Evolutionary conservation across 371 early-diverging fungal genomes (phyloP), one percentile per base, ranked within the genome.

Genomic region (Thermomucor indicae-seudaticae): DNA sequence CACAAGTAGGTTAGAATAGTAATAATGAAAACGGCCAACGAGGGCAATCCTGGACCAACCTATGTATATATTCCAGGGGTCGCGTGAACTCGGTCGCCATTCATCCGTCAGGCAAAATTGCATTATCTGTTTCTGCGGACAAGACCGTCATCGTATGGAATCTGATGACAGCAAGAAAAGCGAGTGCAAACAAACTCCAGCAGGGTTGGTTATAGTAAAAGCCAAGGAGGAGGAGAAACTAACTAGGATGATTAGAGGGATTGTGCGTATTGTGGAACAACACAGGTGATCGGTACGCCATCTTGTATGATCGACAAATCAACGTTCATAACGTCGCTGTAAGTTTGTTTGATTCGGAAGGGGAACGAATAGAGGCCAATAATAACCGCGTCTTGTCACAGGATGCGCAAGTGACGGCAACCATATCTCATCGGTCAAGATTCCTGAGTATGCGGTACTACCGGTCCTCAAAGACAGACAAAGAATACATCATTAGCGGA

Each of bases 91-190:
- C 81, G 28, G 66, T 96, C 27, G 90, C 91, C 3, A 79, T 94
- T 28, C 98, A 98, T 72, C 96, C 97, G 12, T 79, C 89, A 4
- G 98, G 97, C 23, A 93, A 91, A 64, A 77, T 98, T 47, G 88
- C 95, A 10, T 59, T 96, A 38, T 86, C 87, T 6, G 94, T 94
- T 6, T 73, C 86, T 10, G 70, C 57, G 40, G 97, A 98, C 60
- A 81, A 82, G 30, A 82, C 86, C n/a, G 70, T 92, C 30, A 80
- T 88, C 43, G 58, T 90, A 39, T 98, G 97, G 97, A 93, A 98
- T 60, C 62, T 97, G 57, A 81, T 90, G 55, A 84, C 84, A 34
- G 97, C 92, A 20, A 76, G 80, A 25, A 89, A 91, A 60, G 92
- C 93, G 0, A 85, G 84, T 58, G 76, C 76, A 19, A 70, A 70